Evolutionary conservation across 2,329 filamentous ascomycete species (phyloP), one percentile per base, ranked within the genome.

Genomic region (Aspergillus terreus): DNA sequence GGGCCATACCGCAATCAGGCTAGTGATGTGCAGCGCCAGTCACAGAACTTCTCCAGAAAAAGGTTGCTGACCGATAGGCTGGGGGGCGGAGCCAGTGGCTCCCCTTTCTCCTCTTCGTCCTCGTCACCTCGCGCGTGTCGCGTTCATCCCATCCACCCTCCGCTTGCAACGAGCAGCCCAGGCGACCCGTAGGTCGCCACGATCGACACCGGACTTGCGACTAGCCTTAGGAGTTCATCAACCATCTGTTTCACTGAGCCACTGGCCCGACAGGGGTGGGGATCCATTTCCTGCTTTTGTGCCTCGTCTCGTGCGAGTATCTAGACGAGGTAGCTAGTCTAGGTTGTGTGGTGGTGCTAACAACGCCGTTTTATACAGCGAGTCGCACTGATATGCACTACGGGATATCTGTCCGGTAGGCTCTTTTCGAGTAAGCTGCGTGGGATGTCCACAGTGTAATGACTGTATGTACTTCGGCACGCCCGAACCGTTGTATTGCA

Each of bases 201-300:
- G 54, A 58, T 58, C 57, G 54, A 58, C 57, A 58, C 52, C 49
- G 52, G 51, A 55, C 53, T 58, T 56, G 46, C 51, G n/a, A 38
- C 35, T 38, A 50, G 47, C 21, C 43, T 45, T 52, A 50, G 47
- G 41, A 47, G 45, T 45, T 35, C 50, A 57, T 57, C 47, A 51
- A 21, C 33, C 11, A 15, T 25, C 9, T 42, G 40, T 46, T 41
- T 38, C 33, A 40, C 19, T 27, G 43, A 47, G 38, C 48, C 51
- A 47, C 41, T 42, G 4, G 2, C 5, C 11, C 40, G 19, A 42
- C 7, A 42, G 40, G 38, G 40, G 19, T 42, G 17, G 17, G 5
- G 19, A 30, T 10, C 27, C 27, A 30, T 30, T 30, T 30, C 23
- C 27, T 30, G 9, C 27, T 9, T 27, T 2, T 30, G 9, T 11